phyloP scores from a whole-genome alignment of 108 stramenopile genomes.

The Epithemia pelagica region DNA sequence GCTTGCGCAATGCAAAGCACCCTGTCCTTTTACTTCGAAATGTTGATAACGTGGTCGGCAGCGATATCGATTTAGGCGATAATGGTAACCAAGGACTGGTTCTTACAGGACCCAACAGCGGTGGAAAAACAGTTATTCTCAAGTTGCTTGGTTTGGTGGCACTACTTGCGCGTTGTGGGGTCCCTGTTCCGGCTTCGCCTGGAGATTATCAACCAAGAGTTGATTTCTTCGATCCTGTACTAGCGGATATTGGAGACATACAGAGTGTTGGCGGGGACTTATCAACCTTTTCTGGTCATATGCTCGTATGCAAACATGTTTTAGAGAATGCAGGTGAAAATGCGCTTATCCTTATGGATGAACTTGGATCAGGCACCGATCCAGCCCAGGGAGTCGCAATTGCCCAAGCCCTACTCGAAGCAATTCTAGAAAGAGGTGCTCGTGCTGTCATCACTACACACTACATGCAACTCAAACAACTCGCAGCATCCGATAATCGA shows the following conservation, averaged over 20 bases:
- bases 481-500: conserved; percentile 78
- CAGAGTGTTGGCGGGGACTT: conserved; percentile 89
- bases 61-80: conserved; percentile 74
- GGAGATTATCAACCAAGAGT: conserved; percentile 50
- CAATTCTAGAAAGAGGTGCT: conserved; percentile 71
- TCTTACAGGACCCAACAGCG: conserved; percentile 88
- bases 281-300: conserved; percentile 92
- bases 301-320: conserved; percentile 82
- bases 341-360: conserved; percentile 91
- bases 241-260: conserved; percentile 93
- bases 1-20: conserved; percentile 73
- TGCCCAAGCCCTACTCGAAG: conserved; percentile 91
- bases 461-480: conserved; percentile 86
- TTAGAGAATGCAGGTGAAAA: conserved; percentile 49
- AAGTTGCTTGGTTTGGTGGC: conserved; percentile 88
- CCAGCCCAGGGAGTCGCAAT: conserved; percentile 92
- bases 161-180: conserved; percentile 79
- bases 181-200: conserved; percentile 73
- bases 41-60: conserved; percentile 70
- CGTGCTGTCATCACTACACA: conserved; percentile 93
- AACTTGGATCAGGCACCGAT: conserved; percentile 91
- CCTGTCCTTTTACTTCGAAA: conserved; percentile 78
- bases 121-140: conserved; percentile 90
- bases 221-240: conserved; percentile 80
- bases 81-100: conserved; percentile 76